Conservation (phyloP, 257 asterid genomes). For the Fraxinus quadrangulata region DNA sequence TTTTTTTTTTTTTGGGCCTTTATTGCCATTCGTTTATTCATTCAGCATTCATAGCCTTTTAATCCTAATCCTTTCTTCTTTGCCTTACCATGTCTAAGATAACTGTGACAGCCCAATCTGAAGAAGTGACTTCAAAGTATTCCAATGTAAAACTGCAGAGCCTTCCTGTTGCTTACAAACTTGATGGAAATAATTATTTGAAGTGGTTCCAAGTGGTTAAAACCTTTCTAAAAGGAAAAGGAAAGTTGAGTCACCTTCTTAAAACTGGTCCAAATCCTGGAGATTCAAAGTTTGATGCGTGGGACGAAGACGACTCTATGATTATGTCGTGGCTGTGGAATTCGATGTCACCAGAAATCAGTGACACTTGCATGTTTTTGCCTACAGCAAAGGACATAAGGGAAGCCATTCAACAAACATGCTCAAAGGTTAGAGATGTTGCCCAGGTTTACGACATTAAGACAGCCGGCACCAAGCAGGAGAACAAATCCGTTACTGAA, state of each 20-base stretch:
- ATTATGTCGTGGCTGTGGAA: slow-evolving; percentile 3
- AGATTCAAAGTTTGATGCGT: background rate
- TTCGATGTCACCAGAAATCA: slow-evolving; percentile 12
- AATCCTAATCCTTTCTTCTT: too few species aligned
- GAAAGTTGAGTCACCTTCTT: background rate
- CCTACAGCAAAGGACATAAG: background rate
- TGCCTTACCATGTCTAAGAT: too few species aligned
- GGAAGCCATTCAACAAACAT: slow-evolving; percentile 11
- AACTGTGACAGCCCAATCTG: too few species aligned
- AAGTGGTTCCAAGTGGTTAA: slow-evolving; percentile 15
- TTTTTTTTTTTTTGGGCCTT: too few species aligned
- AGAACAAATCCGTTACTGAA: slow-evolving; percentile 1
- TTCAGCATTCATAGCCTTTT: too few species aligned
- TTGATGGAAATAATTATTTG: slow-evolving; percentile 11
- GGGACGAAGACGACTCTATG: slow-evolving; percentile 13
- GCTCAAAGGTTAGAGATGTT: background rate
- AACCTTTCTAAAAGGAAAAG: slow-evolving; percentile 14
- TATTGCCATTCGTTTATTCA: too few species aligned
- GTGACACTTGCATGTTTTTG: slow-evolving; percentile 1
- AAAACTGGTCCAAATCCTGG: background rate
- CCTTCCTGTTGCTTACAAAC: background rate
- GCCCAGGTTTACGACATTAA: slow-evolving; percentile 12
- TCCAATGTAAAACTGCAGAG: background rate
- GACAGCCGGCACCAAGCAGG: background rate
- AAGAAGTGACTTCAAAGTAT: background rate